phyloP scores from a whole-genome alignment of 495 filamentous ascomycete species.

The Penicillium arizonense region DNA sequence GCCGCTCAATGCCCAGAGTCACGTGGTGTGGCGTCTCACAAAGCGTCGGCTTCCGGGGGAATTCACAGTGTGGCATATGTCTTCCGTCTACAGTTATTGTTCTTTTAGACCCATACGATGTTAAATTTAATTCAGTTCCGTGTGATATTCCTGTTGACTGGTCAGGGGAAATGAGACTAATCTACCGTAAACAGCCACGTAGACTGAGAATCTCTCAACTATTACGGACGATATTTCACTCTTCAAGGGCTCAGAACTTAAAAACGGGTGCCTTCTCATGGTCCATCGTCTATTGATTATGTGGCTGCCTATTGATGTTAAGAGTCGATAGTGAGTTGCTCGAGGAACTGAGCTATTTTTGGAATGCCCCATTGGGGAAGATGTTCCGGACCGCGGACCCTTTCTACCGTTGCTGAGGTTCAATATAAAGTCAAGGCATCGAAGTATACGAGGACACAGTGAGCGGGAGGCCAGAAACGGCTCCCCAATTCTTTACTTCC shows the following conservation, averaged over 20 bases:
- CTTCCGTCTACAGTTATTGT: background rate
- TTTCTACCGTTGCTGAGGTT: too few relatives aligned
- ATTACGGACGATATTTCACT: background rate
- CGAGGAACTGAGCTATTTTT: constrained; percentile 7
- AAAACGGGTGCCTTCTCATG: too few relatives aligned
- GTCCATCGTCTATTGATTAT: background rate
- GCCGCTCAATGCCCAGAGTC: constrained; percentile 25
- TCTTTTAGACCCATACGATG: background rate
- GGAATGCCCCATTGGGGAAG: background rate
- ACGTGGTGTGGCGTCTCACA: constrained; percentile 27
- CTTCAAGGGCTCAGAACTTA: background rate
- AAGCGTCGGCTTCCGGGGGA: background rate
- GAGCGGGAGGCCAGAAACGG: too few relatives aligned
- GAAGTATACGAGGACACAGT: too few relatives aligned
- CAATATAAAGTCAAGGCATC: too few relatives aligned
- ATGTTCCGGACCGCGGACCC: background rate
- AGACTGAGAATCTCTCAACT: background rate
- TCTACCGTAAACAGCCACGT: constrained; percentile 13
- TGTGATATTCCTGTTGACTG: background rate
- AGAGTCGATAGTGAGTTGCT: constrained; percentile 4
- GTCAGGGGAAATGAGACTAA: constrained; percentile 2
- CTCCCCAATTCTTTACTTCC: too few relatives aligned
- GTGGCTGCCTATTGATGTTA: constrained; percentile 9
- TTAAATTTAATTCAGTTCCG: background rate
- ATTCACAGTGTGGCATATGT: background rate